A percentile compares a stretch with the other conserved stretches of the same genome.
Evolutionary conservation across 306 rosid species (phyloP).

Genomic region (Dalbergia oliveri): DNA sequence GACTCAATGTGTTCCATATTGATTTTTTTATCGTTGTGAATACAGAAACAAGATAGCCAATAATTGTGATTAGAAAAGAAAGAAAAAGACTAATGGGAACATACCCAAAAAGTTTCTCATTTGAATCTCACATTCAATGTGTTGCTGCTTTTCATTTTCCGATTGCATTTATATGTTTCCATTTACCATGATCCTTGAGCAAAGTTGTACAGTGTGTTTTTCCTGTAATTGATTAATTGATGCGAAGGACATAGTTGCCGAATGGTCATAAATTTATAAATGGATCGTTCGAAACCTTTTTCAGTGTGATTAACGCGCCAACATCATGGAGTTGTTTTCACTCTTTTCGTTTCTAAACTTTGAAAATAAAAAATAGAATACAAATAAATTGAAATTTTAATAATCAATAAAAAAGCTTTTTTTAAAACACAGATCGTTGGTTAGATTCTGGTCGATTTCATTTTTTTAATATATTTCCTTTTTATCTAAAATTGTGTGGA

Average conservation of each 20-base stretch:
- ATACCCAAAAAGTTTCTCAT: not conserved
- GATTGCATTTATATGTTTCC: not conserved
- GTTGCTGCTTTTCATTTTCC: conserved; percentile 15
- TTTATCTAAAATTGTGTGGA: too few species aligned
- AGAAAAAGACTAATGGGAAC: not conserved
- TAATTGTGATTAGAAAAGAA: too few species aligned
- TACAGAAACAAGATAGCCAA: too few species aligned
- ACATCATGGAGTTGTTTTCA: not conserved
- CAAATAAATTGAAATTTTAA: too few species aligned
- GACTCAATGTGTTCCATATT: not conserved
- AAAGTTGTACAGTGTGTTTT: not conserved
- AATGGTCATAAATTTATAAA: not conserved
- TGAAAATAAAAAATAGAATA: too few species aligned
- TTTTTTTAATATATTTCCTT: too few species aligned
- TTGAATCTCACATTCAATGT: conserved; percentile 1
- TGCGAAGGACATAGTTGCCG: conserved; percentile 2
- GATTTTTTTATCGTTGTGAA: not conserved
- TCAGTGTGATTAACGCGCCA: not conserved
- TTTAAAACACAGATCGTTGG: too few species aligned
- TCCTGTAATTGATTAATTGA: conserved; percentile 1
- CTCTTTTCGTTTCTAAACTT: too few species aligned
- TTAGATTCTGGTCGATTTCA: too few species aligned
- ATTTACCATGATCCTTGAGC: not conserved
- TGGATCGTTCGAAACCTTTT: not conserved
- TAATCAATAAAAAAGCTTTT: too few species aligned